A percentile compares a stretch with the other conserved stretches of the same genome.
phyloP scores from a whole-genome alignment of 129 eudicot species.

The Helianthus tuberosus region DNA sequence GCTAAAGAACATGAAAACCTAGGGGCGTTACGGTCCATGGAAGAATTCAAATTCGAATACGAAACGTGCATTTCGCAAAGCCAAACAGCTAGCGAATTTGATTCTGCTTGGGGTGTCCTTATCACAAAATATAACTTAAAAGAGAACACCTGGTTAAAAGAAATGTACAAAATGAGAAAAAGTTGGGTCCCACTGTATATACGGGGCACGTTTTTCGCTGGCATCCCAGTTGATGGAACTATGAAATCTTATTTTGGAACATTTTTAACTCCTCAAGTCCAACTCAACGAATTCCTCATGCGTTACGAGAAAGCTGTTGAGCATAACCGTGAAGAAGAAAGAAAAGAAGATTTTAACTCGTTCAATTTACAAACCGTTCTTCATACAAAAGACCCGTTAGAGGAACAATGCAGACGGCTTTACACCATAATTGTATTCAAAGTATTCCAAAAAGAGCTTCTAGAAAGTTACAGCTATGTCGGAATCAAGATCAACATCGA shows the following conservation, averaged over 20 bases:
- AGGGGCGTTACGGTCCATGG: slow-evolving; percentile 57
- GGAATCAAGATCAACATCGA: slow-evolving; percentile 73
- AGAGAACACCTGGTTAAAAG: slow-evolving; percentile 74
- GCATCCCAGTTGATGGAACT: slow-evolving; percentile 69
- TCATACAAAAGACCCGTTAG: slow-evolving; percentile 86
- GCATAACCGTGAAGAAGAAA: slow-evolving; percentile 76
- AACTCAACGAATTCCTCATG: slow-evolving; percentile 51
- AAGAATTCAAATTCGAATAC: slow-evolving; percentile 69
- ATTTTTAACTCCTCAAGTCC: slow-evolving; percentile 51
- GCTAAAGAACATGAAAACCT: slow-evolving; percentile 64
- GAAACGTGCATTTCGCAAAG: slow-evolving; percentile 75
- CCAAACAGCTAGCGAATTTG: slow-evolving; percentile 75
- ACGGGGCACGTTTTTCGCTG: slow-evolving; percentile 73
- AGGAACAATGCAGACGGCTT: slow-evolving; percentile 73
- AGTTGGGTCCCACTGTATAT: slow-evolving; percentile 79
- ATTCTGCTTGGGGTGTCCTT: slow-evolving; percentile 69
- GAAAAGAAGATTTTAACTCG: slow-evolving; percentile 73
- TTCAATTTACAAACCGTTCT: slow-evolving; percentile 62
- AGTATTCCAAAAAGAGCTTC: slow-evolving; percentile 79
- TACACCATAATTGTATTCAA: slow-evolving; percentile 68
- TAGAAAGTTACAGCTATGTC: slow-evolving; percentile 70
- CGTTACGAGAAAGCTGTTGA: slow-evolving; percentile 77
- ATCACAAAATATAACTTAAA: slow-evolving; percentile 57
- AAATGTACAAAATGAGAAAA: slow-evolving; percentile 75
- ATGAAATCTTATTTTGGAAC: slow-evolving; percentile 60